A percentile compares a stretch with the other conserved stretches of the same genome.
Conservation (phyloP, 352 stramenopile genomes). For the Thraustochytrium striatum region DNA sequence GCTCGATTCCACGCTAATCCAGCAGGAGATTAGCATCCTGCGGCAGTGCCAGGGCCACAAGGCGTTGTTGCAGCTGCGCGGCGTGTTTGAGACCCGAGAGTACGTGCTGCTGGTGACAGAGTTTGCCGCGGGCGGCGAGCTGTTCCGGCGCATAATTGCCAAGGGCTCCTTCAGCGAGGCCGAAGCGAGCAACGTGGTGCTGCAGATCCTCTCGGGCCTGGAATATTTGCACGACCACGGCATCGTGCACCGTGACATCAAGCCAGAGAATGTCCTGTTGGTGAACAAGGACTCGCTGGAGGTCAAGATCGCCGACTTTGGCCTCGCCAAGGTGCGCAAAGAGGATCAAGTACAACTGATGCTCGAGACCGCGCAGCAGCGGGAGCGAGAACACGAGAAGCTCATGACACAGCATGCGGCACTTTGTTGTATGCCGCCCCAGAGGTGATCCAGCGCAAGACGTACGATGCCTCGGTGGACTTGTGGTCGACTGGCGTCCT, state of each 20-base stretch:
- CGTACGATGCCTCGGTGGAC: background rate
- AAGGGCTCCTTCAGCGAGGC: background rate
- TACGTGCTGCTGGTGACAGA: background rate
- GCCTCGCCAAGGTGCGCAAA: conserved; percentile 42
- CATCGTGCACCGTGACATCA: conserved; percentile 64
- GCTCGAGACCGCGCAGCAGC: background rate
- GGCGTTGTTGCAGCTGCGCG: background rate
- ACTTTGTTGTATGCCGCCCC: background rate
- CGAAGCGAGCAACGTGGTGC: background rate
- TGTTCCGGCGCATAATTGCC: background rate
- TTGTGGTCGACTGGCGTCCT: background rate
- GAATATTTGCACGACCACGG: conserved; percentile 59
- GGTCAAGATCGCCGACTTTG: conserved; percentile 60
- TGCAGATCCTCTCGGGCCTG: conserved; percentile 50
- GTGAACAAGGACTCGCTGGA: conserved; percentile 40
- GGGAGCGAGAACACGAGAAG: background rate
- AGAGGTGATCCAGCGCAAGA: background rate
- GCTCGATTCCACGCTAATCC: background rate
- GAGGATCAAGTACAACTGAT: background rate
- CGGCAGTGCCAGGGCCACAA: background rate
- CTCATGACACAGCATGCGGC: background rate
- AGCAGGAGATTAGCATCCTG: background rate
- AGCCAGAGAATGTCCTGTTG: conserved; percentile 61
- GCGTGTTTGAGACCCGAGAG: background rate
- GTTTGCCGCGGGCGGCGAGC: background rate